A percentile compares a stretch with the other conserved stretches of the same genome.
Evolutionary conservation across 768 basidiomycete species (phyloP).

Genomic region (Cyathus striatus): DNA sequence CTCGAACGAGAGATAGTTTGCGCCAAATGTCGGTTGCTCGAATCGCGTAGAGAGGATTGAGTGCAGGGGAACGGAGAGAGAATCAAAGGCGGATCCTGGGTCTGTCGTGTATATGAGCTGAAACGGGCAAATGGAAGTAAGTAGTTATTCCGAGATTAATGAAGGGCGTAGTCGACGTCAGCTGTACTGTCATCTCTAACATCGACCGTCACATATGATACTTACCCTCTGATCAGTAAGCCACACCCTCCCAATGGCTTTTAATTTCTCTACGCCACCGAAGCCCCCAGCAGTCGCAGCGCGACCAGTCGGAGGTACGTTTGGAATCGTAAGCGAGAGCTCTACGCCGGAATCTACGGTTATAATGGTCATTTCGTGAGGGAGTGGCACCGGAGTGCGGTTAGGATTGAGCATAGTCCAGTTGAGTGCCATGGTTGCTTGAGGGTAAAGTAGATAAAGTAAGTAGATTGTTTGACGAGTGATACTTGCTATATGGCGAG

Average conservation of each 20-base stretch:
- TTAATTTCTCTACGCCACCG: slow-evolving; percentile 51
- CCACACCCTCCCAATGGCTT: slow-evolving; percentile 51
- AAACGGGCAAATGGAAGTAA: slow-evolving; percentile 1
- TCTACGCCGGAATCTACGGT: slow-evolving; percentile 55
- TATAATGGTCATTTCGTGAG: slow-evolving; percentile 55
- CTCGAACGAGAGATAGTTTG: slow-evolving; percentile 64
- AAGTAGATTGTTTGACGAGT: no score
- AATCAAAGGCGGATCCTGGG: slow-evolving; percentile 30
- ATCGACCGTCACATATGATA: no score
- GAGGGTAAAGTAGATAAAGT: no score
- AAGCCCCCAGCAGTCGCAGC: slow-evolving; percentile 44
- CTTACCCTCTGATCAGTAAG: slow-evolving; percentile 75
- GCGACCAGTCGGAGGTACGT: slow-evolving; percentile 34
- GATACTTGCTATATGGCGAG: no score
- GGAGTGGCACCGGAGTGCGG: slow-evolving; percentile 58
- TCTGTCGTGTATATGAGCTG: slow-evolving; percentile 62
- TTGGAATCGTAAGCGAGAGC: slow-evolving; percentile 52
- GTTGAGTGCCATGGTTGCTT: slow-evolving; percentile 72
- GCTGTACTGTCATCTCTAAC: no score
- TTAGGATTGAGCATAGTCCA: slow-evolving; percentile 65
- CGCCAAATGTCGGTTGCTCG: slow-evolving; percentile 69
- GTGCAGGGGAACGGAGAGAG: slow-evolving; percentile 55
- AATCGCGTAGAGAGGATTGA: slow-evolving; percentile 66
- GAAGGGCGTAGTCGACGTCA: not conserved
- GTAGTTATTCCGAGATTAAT: no score